Evolutionary conservation across 495 filamentous ascomycete genomes (phyloP), one percentile per base, ranked within the genome.

Genomic region (Hypoxylon trugodes): DNA sequence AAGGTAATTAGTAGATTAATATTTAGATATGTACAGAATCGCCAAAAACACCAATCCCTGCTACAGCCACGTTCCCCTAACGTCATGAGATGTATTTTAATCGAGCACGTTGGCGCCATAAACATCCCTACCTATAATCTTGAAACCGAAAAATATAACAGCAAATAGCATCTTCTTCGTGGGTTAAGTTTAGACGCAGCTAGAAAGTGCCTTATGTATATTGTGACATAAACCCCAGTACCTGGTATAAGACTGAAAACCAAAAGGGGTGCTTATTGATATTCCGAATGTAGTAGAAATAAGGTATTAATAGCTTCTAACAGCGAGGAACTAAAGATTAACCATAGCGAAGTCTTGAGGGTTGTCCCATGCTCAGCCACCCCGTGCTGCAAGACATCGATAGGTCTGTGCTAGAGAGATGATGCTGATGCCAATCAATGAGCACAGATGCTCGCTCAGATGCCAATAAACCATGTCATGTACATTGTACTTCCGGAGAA

Each of bases 301-400:
- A 65, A 59, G 56, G 61, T 65, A 55, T 60, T 56, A 53, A 54
- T 65, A 66, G 56, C 45, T 42, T n/a, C 18, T 22, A 41, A 35
- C n/a, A 10, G 30, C 19, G 13, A 26, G 26, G 42, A 50, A 45
- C 36, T 37, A 60, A 45, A 60, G 47, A 60, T 60, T 30, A 46
- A 24, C 43, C 25, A 41, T 18, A 33, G 26, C 42, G 37, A 53
- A 13, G 16, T 28, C 19, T 24, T 43, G 25, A n/a, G 64, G 54
- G 28, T 52, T 54, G 51, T 57, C 51, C 55, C 56, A 47, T 61
- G 64, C 58, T 59, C 65, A 68, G 59, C 65, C 65, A 68, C 59
- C 65, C 64, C 58, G 64, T 61, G 53, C 65, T 68, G 65, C 65
- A 68, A 68, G 65, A 68, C 65, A 68, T 68, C 65, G 59, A 63